Evolutionary conservation across 805 yeast species (phyloP), one percentile per base, ranked within the genome.

Genomic region (Tetrapisispora taiwanensis): DNA sequence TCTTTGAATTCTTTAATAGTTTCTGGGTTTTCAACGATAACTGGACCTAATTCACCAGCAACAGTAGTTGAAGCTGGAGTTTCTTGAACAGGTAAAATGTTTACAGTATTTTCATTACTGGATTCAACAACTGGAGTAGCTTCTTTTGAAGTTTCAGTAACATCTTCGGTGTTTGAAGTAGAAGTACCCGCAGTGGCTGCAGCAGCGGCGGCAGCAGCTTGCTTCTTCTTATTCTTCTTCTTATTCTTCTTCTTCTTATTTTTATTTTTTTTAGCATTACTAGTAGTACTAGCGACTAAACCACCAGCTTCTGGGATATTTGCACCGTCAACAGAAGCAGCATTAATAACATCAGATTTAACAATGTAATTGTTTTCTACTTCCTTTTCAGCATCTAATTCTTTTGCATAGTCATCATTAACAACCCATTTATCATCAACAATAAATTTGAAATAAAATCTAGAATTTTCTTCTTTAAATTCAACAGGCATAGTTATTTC

Each of bases 401-500:
- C 72, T 26, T 66, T 60, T 37, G 61, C 60, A 49, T 69, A 74
- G 3, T 58, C 52, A 1, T 62, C 58, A 44, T 70, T 70, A 18
- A 66, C 60, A 15, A 60, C 56, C 88, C 88, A 82, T 38, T 72
- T 73, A 38, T 81, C 86, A 58, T 81, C 88, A 36, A 81, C 88
- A 45, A 82, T 74, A 56, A 75, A 81, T 66, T 74, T 74, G 60
- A 73, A 74, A 17, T 55, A 61, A 34, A 78, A 58, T 53, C 67
- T 67, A 13, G 60, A 64, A 15, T 56, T 49, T 18, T 56, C 52
- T 17, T 52, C 51, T 18, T 52, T 61, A n/a, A 65, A 41, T 17
- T 69, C 68, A 42, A 79, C 67, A 19, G 86, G 86, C 43, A 78
- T 69, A 3, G 79, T 70, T 43, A 79, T 63, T 43, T 73, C 72